Base-by-base conservation (phyloP, 2,329 filamentous ascomycete species). In the Diplodia corticola region DNA sequence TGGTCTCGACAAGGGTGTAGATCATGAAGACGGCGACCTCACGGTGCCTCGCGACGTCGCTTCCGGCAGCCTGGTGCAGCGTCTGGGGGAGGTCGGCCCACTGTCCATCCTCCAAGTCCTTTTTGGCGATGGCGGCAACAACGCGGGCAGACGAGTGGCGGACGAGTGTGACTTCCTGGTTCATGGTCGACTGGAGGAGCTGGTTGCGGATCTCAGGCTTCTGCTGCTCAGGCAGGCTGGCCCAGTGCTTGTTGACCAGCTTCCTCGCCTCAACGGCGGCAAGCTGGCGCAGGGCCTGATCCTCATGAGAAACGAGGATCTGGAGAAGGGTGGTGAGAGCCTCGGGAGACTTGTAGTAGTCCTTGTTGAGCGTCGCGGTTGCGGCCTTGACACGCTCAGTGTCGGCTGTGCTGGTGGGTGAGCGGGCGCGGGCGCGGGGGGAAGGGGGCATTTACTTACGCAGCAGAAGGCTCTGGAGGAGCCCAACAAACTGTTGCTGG, bases 1-100 rank as follows among this genome's bases (percentile, higher is more conserved):
- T 89, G 65, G 90, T 90, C 81, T 99, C 95, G 12, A 98, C 84
- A 54, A 97, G 88, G 69, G 92, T 94, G 81, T 89, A 97, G 70
- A 98, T 89, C 72, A 98, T 93, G 81, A 95, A 98, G 70, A 94
- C 90, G 70, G 91, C 93, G 48, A 97, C 91, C 77, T 96, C 93
- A 71, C 95, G 90, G 78, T 96, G 91, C 68, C 88, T 84, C 61
- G 91, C 89, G 68, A 89, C 89, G 68, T 85, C 81, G 76, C 88
- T 93, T 71, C 86, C 91, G 71, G 91, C 89, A 69, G 95, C 91
- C 75, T 91, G 90, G 68, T 92, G 86, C 63, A 98, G 86, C 71
- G 91, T 86, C 70, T 88, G 87, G 61, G 96, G 88, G 67, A 98
- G 87, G 67, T 96, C 91, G 30, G 82, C 82, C 92, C 92, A 96